Conservation (phyloP, 495 filamentous ascomycete genomes). For the Penicillium pulvis region DNA sequence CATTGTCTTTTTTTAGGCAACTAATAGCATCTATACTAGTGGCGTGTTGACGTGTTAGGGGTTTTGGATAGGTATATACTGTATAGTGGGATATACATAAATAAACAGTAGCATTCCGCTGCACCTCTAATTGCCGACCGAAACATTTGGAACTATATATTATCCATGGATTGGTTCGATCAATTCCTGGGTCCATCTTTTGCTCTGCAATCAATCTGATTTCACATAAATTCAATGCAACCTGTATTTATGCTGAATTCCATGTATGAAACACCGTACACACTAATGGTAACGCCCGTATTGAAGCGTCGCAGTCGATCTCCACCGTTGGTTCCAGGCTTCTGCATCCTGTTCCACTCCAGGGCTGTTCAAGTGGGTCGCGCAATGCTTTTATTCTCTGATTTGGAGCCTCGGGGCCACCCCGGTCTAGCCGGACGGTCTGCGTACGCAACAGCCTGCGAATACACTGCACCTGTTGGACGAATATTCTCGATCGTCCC, state of each 20-base stretch:
- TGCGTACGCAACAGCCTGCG: conserved; percentile 19
- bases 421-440: conserved; percentile 14
- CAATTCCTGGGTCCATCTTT: neutral
- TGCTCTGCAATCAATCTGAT: conserved; percentile 1
- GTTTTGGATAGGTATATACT: neutral
- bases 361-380: conserved; percentile 25
- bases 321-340: conserved; percentile 25
- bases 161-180: neutral
- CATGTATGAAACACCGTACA: conserved; percentile 10
- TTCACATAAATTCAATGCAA: neutral
- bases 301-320: conserved; percentile 18
- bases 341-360: conserved; percentile 21
- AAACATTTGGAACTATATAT: neutral
- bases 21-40: neutral
- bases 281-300: conserved; percentile 19
- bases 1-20: neutral
- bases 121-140: neutral
- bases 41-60: neutral
- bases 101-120: neutral
- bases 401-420: conserved; percentile 24
- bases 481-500: neutral
- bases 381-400: conserved; percentile 21
- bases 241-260: neutral
- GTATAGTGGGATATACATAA: neutral
- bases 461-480: conserved; percentile 1